These are phyloP conservation scores for Cajanus cajan DNA, from an alignment of 306 rosid genomes.

Conservation along the genomic window DNA sequence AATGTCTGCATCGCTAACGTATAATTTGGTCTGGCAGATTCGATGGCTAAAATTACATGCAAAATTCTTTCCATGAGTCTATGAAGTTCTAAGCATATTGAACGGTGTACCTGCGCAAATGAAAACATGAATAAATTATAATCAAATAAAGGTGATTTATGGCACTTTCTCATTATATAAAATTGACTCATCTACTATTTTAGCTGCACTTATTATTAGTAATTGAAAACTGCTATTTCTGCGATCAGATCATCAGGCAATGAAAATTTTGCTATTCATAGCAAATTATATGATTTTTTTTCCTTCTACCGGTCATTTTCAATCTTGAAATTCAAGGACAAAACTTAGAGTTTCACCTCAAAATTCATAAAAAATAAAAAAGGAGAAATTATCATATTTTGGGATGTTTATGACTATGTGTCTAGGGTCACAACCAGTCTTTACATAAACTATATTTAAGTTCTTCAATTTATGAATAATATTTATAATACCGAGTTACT, in stretches of 20 bases:
- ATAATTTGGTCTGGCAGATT: constrained; percentile 57
- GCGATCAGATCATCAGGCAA: neutral
- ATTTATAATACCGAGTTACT: too few relatives aligned
- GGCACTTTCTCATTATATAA: neutral
- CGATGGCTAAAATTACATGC: constrained; percentile 39
- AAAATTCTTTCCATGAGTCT: constrained; percentile 42
- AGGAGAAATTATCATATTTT: too few relatives aligned
- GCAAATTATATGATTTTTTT: neutral
- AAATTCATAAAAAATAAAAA: neutral
- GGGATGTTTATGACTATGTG: too few relatives aligned
- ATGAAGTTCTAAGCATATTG: constrained; percentile 51
- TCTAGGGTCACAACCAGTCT: too few relatives aligned
- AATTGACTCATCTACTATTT: neutral
- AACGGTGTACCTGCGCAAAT: constrained; percentile 47
- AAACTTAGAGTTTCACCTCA: neutral
- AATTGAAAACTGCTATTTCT: neutral
- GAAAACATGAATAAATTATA: neutral
- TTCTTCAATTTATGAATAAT: too few relatives aligned
- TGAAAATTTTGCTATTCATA: neutral
- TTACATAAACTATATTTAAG: too few relatives aligned
- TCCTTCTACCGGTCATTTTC: neutral
- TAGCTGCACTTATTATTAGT: neutral
- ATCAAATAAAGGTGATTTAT: neutral
- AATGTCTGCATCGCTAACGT: constrained; percentile 43
- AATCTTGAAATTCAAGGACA: neutral